Evolutionary conservation across 768 basidiomycete species (phyloP).

Genomic region (Obba rivulosa): DNA sequence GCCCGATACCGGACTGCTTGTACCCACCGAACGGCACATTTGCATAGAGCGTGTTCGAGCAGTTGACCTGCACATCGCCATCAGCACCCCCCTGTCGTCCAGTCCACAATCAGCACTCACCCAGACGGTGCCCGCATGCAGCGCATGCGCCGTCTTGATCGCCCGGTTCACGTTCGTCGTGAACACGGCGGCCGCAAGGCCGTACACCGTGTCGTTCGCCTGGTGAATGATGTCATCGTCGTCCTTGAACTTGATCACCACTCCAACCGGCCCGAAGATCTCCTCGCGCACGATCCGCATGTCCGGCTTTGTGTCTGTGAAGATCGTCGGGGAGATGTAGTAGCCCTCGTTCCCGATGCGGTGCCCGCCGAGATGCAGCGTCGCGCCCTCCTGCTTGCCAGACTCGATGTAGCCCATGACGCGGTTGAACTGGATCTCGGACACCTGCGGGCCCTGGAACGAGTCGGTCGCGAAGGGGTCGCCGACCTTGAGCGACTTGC

Average conservation of each 20-base stretch:
- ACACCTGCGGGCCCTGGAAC: slow-evolving; percentile 77
- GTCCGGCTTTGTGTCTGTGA: slow-evolving; percentile 44
- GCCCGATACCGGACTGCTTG: slow-evolving; percentile 70
- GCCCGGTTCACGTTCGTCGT: slow-evolving; percentile 73
- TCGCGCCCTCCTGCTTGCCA: slow-evolving; percentile 58
- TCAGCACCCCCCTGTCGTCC: too few relatives aligned
- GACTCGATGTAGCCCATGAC: slow-evolving; percentile 57
- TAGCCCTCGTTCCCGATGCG: slow-evolving; percentile 53
- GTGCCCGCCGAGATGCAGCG: slow-evolving; percentile 46
- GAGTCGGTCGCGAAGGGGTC: slow-evolving; percentile 58
- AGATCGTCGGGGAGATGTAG: slow-evolving; percentile 58
- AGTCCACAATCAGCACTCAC: slow-evolving; percentile 30
- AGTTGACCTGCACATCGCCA: slow-evolving; percentile 34
- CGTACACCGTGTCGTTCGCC: slow-evolving; percentile 86
- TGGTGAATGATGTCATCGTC: slow-evolving; percentile 58
- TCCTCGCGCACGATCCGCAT: slow-evolving; percentile 57
- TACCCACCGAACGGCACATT: slow-evolving; percentile 65
- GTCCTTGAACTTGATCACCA: slow-evolving; percentile 57
- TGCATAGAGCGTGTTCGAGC: slow-evolving; percentile 37
- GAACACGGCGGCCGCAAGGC: slow-evolving; percentile 85
- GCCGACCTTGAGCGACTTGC: slow-evolving; percentile 55
- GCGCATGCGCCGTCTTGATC: slow-evolving; percentile 59
- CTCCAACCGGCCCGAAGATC: slow-evolving; percentile 64
- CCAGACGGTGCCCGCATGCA: slow-evolving; percentile 83
- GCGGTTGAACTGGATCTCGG: slow-evolving; percentile 64